Base-by-base conservation (phyloP, 768 basidiomycete genomes). In the Filobasidium wieringae region DNA sequence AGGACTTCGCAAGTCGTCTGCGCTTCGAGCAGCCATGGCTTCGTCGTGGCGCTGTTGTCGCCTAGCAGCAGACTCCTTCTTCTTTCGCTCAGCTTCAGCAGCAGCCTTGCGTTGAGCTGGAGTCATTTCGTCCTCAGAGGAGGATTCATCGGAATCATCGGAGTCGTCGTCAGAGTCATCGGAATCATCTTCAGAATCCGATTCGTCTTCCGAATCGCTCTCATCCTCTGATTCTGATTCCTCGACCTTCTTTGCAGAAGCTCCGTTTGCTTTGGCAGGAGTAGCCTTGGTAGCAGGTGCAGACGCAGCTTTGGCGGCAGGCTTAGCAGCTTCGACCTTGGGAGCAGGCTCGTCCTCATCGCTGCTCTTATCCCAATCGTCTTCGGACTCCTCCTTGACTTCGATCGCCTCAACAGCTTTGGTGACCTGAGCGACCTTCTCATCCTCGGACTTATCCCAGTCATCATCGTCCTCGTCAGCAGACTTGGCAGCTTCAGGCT, bases 1-100 rank as follows among this genome's bases (percentile, higher is more conserved):
- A 14, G 95, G 95, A 71, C 86, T 88, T 40, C 95, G 86, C 47
- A 99, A 76, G 71, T 97, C 77, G 64, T 97, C 90, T 73, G 87
- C 90, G 71, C 76, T 88, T 52, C 88, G 77, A 4, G 86, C 87
- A 39, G 91, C 87, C 58, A 92, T 73, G 14, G 95, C 92, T 29
- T 82, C 85, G 72, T 87, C 83, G 64, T 85, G 86, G 8, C 86
- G 84, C 67, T 89, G 85, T 43, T 82, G 80, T 53, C 76, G 80
- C 41, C 89, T 82, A 19, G 81, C 85, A 33, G 84, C 84, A n/a
- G 90, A 89, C 63, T 87, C 86, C 0, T 83, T 84, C 75, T 91
- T 93, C 63, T 78, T 79, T 72, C 86, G 80, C 55, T 67, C 66
- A 22, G 61, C 56, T 41, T 70, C 70, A 19, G 19, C 15, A 19